A percentile compares a stretch with the other conserved stretches of the same genome.
phyloP scores from a whole-genome alignment of 1,284 basidiomycete species.

The Xerocomus amazonicus region DNA sequence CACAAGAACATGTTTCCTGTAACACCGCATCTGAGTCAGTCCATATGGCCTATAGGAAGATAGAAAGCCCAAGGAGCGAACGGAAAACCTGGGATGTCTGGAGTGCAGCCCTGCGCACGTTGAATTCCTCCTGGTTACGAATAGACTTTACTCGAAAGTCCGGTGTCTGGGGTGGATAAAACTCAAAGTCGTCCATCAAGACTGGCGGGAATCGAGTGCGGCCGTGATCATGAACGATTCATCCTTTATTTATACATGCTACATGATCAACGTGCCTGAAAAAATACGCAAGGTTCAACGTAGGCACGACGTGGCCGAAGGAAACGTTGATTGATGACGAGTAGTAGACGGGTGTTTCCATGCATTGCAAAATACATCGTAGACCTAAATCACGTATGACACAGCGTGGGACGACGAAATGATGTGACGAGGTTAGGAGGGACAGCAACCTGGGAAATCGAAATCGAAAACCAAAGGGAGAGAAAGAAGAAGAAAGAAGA shows the following conservation, averaged over 20 bases:
- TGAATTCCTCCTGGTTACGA: constrained; percentile 45
- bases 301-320: constrained; percentile 20
- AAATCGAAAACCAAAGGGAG: constrained; percentile 10
- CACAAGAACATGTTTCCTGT: constrained; percentile 62
- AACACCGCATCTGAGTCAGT: constrained; percentile 9
- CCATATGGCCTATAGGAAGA: not conserved
- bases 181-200: constrained; percentile 25
- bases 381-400: constrained; percentile 41
- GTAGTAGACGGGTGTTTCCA: constrained; percentile 29
- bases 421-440: constrained; percentile 34
- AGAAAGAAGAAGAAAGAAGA: not conserved
- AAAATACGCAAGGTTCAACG: constrained; percentile 4
- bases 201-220: too few relatives aligned
- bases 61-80: constrained; percentile 32
- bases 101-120: constrained; percentile 46
- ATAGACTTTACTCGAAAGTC: constrained; percentile 53
- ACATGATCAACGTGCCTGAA: not conserved
- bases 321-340: too few relatives aligned
- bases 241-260: not conserved
- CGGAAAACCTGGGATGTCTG: constrained; percentile 56
- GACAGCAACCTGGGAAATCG: constrained; percentile 25
- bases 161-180: constrained; percentile 40
- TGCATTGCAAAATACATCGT: constrained; percentile 38
- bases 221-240: too few relatives aligned
- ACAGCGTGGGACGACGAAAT: constrained; percentile 37